Evolutionary conservation across 129 eudicot genomes (phyloP), one percentile per base, ranked within the genome.

Genomic region (Pseudognaphalium luteoalbum): DNA sequence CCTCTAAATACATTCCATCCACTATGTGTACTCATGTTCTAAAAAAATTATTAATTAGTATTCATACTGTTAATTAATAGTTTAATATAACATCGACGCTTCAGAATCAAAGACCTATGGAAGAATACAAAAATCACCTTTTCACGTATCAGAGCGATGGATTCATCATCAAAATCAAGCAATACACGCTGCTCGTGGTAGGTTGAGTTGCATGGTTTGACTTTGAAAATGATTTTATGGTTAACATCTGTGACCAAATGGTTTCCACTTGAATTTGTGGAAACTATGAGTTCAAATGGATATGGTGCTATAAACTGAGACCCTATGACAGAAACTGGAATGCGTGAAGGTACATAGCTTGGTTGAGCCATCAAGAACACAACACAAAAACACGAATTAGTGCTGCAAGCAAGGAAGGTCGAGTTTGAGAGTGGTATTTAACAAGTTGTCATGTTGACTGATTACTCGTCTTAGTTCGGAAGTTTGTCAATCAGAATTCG

Each of bases 151-250:
- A 51, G 7, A 71, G 35, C 47, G 34, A 71, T 71, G 29, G 75
- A 64, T 52, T 8, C 9, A 28, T 51, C 63, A 71, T 50, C 75
- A 71, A 3, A 59, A 29, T 51, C 62, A 71, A 71, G 64, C 20
- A 71, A 47, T n/a, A 51, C 41, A 9, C 75, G 75, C 9, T 71
- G 75, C 32, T 29, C 41, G 52, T 71, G 75, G 28, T 7, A n/a
- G 75, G 4, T 7, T 29, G 75, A 47, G 42, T 71, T 71, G 75
- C 64, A 71, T 71, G 75, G 75, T 71, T 71, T 71, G 5, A 71
- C 75, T 35, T 71, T 71, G 20, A 71, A 71, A 28, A 71, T 6
- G 16, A 71, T 4, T 51, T 71, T 71, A 51, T 30, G 75, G 75
- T 71, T 30, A 51, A 17, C 22, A 71, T 71, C 63, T 32, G 75